Evolutionary conservation across 1,284 basidiomycete species (phyloP), one percentile per base, ranked within the genome.

Genomic region (Paramarasmius palmivorus): DNA sequence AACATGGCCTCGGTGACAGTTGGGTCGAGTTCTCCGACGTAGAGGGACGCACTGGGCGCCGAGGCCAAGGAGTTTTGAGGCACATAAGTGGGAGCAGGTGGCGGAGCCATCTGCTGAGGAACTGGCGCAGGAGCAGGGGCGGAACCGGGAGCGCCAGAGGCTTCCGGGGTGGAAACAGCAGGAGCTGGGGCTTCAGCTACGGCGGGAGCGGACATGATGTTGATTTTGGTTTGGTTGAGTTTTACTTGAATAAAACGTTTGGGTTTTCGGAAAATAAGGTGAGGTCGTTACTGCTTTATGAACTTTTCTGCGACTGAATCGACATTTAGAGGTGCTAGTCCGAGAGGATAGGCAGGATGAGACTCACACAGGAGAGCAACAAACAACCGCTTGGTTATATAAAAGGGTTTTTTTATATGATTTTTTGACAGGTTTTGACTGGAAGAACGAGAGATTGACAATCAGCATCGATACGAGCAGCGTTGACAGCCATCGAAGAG

Each of bases 1-100:
- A 99, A 84, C 93, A 98, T 98, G 58, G 97, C 96, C 82, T 99
- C 97, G 50, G 95, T 95, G 73, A 99, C 96, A 61, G 91, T 90
- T 63, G 91, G 88, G 76, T 99, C 97, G 64, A 99, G 90, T 81
- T 99, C 97, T 61, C 97, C 97, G 61, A 99, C 97, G 76, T 99
- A 99, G 67, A 99, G 92, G 58, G 94, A 97, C 36, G 95, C 93
- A 55, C 90, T 92, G 41, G 90, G 88, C 55, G 88, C 80, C 55
- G 88, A 77, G 56, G 83, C 75, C 53, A 79, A 76, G 12, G 82
- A 73, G 47, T 71, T 68, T 58, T 82, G 78, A 26, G 79, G 77
- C 23, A 46, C 54, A 34, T 57, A 57, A 35, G 51, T 53, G 22
- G 55, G 52, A 20, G 52, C 52, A 40, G 51, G 55, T 26, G 54